These are phyloP conservation scores for Penicillium fimorum DNA, from an alignment of 495 filamentous ascomycete genomes.

Conservation along the genomic window DNA sequence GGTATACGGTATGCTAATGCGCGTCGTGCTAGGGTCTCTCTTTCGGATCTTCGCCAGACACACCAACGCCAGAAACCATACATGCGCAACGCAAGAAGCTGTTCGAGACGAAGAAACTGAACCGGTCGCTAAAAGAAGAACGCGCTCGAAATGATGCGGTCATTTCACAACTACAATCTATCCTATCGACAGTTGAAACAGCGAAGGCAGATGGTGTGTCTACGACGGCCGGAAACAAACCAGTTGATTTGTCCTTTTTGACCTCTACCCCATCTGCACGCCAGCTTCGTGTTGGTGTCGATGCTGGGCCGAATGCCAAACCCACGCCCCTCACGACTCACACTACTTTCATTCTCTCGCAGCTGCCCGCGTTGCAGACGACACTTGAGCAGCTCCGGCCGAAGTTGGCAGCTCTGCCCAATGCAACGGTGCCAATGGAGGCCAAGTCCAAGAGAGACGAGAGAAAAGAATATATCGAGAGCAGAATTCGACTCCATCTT, in stretches of 20 bases:
- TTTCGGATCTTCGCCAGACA: slow-evolving; percentile 33
- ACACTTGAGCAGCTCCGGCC: slow-evolving; percentile 62
- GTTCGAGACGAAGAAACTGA: slow-evolving; percentile 76
- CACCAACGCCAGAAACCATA: slow-evolving; percentile 63
- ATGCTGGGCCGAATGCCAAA: slow-evolving; percentile 34
- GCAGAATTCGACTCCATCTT: slow-evolving; percentile 52
- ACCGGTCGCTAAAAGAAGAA: slow-evolving; percentile 71
- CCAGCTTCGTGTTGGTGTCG: slow-evolving; percentile 45
- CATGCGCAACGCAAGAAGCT: slow-evolving; percentile 70
- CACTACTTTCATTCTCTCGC: slow-evolving; percentile 74
- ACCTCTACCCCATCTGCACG: slow-evolving; percentile 46
- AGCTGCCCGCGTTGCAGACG: slow-evolving; percentile 73
- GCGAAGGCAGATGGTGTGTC: slow-evolving; percentile 26
- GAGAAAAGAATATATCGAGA: slow-evolving; percentile 74
- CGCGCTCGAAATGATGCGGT: slow-evolving; percentile 71
- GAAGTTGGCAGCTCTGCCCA: slow-evolving; percentile 53
- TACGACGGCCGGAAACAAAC: slow-evolving; percentile 15
- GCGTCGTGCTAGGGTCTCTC: slow-evolving; percentile 34
- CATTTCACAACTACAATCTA: slow-evolving; percentile 60
- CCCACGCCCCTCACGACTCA: slow-evolving; percentile 64
- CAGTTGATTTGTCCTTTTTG: slow-evolving; percentile 53
- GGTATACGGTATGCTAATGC: background rate
- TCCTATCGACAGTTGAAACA: slow-evolving; percentile 43
- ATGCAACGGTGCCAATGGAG: slow-evolving; percentile 31
- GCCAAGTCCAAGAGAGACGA: slow-evolving; percentile 49